These are phyloP conservation scores for Cryptosporidium sp. DNA, from an alignment of 169 alveolate species.

Conservation along the genomic window DNA sequence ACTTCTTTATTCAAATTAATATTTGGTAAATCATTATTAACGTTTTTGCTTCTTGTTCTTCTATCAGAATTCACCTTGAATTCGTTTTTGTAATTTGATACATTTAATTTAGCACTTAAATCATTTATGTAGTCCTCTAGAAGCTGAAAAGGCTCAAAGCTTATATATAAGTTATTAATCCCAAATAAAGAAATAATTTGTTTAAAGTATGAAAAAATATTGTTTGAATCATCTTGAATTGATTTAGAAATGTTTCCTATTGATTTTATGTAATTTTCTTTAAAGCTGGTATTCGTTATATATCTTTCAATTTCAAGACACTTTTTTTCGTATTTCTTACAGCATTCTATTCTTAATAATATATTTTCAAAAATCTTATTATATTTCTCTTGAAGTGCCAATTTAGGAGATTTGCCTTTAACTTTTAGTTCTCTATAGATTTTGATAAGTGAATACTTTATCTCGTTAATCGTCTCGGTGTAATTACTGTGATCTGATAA, in stretches of 20 bases:
- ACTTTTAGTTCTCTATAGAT: not conserved
- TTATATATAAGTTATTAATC: not conserved
- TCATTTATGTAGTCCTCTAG: not conserved
- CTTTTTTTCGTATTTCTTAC: not conserved
- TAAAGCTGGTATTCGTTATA: not conserved
- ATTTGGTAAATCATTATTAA: conserved; percentile 5
- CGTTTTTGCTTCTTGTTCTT: conserved; percentile 36
- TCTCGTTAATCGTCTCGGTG: not conserved
- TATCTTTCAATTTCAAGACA: not conserved
- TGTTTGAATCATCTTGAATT: not conserved
- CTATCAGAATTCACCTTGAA: not conserved
- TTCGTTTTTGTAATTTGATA: not conserved
- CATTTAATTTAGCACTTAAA: not conserved
- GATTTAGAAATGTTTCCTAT: not conserved
- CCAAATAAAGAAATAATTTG: not conserved
- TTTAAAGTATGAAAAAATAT: not conserved
- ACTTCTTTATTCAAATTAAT: not conserved
- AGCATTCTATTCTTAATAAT: not conserved
- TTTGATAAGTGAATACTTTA: not conserved
- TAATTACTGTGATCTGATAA: not conserved
- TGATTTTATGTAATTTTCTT: not conserved
- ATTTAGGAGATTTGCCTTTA: not conserved
- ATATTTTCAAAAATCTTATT: not conserved
- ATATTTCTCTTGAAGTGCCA: not conserved
- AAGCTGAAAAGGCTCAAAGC: not conserved